Percentiles rank a stretch among this genome's conserved stretches.
phyloP scores from a whole-genome alignment of 306 rosid species.

The Betula pendula region DNA sequence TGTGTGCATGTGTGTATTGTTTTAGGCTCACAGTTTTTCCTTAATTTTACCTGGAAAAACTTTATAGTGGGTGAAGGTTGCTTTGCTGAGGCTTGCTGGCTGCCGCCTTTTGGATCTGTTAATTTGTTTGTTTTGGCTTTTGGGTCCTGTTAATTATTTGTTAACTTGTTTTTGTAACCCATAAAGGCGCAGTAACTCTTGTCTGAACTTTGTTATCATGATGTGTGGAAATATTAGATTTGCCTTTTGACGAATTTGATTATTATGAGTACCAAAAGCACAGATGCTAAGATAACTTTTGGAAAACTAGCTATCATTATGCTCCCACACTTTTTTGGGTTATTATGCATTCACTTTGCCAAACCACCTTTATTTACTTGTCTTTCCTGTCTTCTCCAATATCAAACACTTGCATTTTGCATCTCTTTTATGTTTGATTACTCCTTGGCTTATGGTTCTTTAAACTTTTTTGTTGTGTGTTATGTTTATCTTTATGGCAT shows the following conservation, averaged over 20 bases:
- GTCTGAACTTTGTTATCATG: background rate
- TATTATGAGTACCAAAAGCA: background rate
- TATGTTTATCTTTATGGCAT: background rate
- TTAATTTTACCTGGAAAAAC: constrained; percentile 16
- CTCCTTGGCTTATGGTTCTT: background rate
- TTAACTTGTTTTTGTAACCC: constrained; percentile 29
- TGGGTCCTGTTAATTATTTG: constrained; percentile 27
- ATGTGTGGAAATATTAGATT: background rate
- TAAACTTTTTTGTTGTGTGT: background rate
- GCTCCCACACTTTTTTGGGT: background rate
- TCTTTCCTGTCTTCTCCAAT: background rate
- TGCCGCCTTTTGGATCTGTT: constrained; percentile 32
- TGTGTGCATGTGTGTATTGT: constrained; percentile 17
- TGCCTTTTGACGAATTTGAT: background rate
- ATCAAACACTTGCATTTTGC: constrained; percentile 8
- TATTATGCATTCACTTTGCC: background rate
- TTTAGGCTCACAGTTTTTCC: constrained; percentile 12
- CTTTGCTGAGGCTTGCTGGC: constrained; percentile 25
- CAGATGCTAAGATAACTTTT: background rate
- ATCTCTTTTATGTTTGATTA: background rate
- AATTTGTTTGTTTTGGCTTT: constrained; percentile 24
- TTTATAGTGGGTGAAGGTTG: constrained; percentile 22
- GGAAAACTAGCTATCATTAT: background rate
- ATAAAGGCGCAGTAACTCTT: constrained; percentile 9
- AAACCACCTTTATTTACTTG: background rate